A percentile compares a stretch with the other conserved stretches of the same genome.
phyloP scores from a whole-genome alignment of 2,329 filamentous ascomycete species.

The Colletotrichum somersetense region DNA sequence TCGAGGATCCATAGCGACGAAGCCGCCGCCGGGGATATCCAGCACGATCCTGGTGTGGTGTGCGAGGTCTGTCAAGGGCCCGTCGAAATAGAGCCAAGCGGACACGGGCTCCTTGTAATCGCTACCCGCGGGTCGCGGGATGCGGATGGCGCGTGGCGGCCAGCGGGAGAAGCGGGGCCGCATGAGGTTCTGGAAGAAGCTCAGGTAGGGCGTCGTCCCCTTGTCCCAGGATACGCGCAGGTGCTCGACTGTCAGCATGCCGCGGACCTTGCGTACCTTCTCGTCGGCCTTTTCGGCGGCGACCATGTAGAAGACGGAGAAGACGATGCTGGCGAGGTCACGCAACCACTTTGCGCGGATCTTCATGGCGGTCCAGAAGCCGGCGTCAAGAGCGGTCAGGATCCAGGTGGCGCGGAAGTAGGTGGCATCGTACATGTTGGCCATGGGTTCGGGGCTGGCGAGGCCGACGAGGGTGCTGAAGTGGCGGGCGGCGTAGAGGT shows the following conservation, averaged over 20 bases:
- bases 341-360: conserved; percentile 83
- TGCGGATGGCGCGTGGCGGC: conserved; percentile 84
- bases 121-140: conserved; percentile 82
- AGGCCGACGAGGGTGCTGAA: conserved; percentile 93
- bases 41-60: conserved; percentile 83
- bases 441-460: conserved; percentile 91
- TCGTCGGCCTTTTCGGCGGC: conserved; percentile 96
- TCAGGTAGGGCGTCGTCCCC: conserved; percentile 86
- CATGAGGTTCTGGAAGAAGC: conserved; percentile 77
- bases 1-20: conserved; percentile 96
- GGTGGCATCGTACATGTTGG: conserved; percentile 90
- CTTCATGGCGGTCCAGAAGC: conserved; percentile 98
- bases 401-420: conserved; percentile 99
- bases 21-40: conserved; percentile 94
- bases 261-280: conserved; percentile 92
- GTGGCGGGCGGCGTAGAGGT: conserved; percentile 91
- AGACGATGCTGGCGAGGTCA: conserved; percentile 85
- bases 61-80: conserved; percentile 81
- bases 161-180: conserved; percentile 85
- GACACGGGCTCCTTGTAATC: conserved; percentile 86
- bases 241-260: conserved; percentile 89
- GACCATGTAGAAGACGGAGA: conserved; percentile 90
- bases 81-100: conserved; percentile 96
- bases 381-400: conserved; percentile 92
- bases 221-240: conserved; percentile 97